These are phyloP conservation scores for Pseudogymnoascus sp. DNA, from an alignment of 2,329 filamentous ascomycete genomes.

Conservation along the genomic window DNA sequence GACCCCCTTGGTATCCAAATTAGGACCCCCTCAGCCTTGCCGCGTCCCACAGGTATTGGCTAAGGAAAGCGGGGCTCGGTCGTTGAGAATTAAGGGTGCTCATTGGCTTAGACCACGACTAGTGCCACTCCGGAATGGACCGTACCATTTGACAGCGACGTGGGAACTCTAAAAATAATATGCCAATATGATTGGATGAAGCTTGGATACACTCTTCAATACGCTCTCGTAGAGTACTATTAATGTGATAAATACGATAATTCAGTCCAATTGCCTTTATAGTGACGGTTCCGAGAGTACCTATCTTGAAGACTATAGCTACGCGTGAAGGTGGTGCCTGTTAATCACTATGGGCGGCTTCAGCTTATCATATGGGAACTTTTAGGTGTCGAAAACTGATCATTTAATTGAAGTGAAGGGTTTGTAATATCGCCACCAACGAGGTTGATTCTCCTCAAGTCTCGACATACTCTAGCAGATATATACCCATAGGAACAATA, in stretches of 20 bases:
- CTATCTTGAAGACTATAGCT: not conserved
- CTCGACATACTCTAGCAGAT: too few species aligned
- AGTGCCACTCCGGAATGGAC: not conserved
- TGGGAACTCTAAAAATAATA: not conserved
- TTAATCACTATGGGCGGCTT: not conserved
- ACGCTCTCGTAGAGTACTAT: not conserved
- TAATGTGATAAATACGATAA: not conserved
- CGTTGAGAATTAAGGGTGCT: not conserved
- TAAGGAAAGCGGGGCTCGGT: not conserved
- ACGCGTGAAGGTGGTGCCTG: not conserved
- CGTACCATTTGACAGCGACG: not conserved
- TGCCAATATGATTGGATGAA: not conserved
- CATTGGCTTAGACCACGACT: not conserved
- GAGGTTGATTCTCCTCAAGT: too few species aligned
- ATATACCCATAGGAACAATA: too few species aligned
- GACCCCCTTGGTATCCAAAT: not conserved
- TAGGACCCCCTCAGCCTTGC: not conserved
- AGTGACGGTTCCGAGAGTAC: not conserved
- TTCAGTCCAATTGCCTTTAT: not conserved
- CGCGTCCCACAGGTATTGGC: not conserved
- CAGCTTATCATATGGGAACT: not conserved
- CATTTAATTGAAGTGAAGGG: too few species aligned
- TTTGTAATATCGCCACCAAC: too few species aligned
- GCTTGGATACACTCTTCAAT: not conserved
- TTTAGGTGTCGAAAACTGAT: not conserved